Percentiles rank a stretch among this genome's conserved stretches.
Conservation (phyloP, 1,284 basidiomycete genomes). For the Cutaneotrichosporon cyanovorans region DNA sequence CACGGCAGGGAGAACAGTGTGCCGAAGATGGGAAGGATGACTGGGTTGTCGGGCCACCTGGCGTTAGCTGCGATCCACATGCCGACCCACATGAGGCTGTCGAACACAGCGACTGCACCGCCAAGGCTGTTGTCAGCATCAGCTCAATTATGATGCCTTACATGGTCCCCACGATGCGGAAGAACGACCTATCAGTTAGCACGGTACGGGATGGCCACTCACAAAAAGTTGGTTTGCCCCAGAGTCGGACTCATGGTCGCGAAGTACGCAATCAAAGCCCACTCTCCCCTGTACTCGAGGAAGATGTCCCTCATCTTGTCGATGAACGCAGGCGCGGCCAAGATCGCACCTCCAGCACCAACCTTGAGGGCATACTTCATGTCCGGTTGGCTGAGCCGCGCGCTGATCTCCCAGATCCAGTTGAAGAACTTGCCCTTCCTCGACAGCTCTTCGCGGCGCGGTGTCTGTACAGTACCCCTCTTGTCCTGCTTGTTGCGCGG, state of each 20-base stretch:
- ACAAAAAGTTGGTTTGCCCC: constrained; percentile 67
- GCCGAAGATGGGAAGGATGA: constrained; percentile 71
- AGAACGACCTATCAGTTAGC: constrained; percentile 39
- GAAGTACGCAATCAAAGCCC: constrained; percentile 89
- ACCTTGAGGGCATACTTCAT: constrained; percentile 83
- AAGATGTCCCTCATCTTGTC: constrained; percentile 69
- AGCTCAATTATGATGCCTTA: constrained; percentile 44
- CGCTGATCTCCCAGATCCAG: constrained; percentile 66
- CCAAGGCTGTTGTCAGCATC: constrained; percentile 55
- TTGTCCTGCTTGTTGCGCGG: constrained; percentile 75
- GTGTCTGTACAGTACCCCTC: constrained; percentile 75
- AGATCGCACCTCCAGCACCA: constrained; percentile 56
- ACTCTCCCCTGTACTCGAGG: constrained; percentile 74
- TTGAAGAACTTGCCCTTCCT: constrained; percentile 58
- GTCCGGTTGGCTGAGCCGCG: constrained; percentile 63
- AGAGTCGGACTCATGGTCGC: constrained; percentile 83
- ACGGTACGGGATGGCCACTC: constrained; percentile 35
- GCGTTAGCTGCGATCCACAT: constrained; percentile 2
- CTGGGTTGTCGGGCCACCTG: constrained; percentile 64
- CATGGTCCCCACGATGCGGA: constrained; percentile 76
- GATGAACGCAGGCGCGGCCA: constrained; percentile 80
- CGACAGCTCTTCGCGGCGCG: constrained; percentile 55
- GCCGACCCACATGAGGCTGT: constrained; percentile 53
- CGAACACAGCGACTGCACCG: constrained; percentile 62
- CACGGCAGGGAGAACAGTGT: constrained; percentile 88